Percentiles rank a stretch among this genome's conserved stretches.
These are phyloP conservation scores for Ailanthus altissimus DNA, from an alignment of 345 rosid species.

Conservation along the genomic window DNA sequence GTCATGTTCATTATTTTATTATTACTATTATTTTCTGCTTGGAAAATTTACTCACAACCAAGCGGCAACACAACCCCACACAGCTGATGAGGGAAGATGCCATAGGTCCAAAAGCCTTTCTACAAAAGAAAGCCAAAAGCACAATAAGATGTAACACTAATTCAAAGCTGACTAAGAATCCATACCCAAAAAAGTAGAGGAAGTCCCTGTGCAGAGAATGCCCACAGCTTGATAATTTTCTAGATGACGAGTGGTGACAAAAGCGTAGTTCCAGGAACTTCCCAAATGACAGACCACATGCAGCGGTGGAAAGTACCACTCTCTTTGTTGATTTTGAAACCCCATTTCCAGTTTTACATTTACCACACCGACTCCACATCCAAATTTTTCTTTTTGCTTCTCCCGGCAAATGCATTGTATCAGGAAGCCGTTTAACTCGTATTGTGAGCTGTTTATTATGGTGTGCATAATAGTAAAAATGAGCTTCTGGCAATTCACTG, in stretches of 20 bases:
- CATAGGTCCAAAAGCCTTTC: not conserved
- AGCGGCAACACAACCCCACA: slow-evolving; percentile 1
- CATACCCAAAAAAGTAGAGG: slow-evolving; percentile 95
- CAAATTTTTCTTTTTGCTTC: slow-evolving; percentile 80
- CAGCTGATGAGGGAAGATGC: not conserved
- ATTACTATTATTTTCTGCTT: not conserved
- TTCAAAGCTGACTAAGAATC: not conserved
- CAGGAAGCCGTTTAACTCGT: slow-evolving; percentile 56
- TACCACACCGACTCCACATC: slow-evolving; percentile 97
- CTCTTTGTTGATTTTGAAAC: slow-evolving; percentile 67
- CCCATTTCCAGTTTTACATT: slow-evolving; percentile 62
- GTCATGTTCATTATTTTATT: not conserved
- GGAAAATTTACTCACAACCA: not conserved
- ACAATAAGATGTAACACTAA: not conserved
- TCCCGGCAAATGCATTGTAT: slow-evolving; percentile 52
- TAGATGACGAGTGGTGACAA: slow-evolving; percentile 46
- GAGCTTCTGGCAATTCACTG: slow-evolving; percentile 70
- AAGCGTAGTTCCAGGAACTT: slow-evolving; percentile 96
- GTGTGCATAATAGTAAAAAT: slow-evolving; percentile 81
- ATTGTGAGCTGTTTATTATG: slow-evolving; percentile 76
- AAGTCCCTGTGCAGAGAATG: slow-evolving; percentile 77
- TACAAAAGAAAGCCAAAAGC: not conserved
- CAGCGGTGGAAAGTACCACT: slow-evolving; percentile 72
- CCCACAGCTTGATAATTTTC: slow-evolving; percentile 67
- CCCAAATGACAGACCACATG: slow-evolving; percentile 82